Evolutionary conservation across 768 basidiomycete genomes (phyloP).

Genomic region (Sarcomyxa edulis): DNA sequence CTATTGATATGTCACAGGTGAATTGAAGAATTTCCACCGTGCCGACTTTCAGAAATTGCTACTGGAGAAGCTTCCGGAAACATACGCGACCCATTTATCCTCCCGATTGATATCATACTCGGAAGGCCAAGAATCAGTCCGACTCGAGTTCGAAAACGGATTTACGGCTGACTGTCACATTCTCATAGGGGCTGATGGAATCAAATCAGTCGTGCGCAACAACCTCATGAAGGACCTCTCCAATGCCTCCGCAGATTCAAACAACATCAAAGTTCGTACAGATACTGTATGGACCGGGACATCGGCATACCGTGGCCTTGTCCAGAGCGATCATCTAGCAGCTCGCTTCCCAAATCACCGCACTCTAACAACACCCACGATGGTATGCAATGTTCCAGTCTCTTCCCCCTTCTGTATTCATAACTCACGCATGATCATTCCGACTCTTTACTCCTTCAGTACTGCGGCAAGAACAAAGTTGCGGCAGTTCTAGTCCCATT

Average conservation of each 20-base stretch:
- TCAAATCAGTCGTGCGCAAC: conserved; percentile 28
- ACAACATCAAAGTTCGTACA: conserved; percentile 13
- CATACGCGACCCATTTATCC: conserved; percentile 26
- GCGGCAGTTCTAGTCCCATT: conserved; percentile 7
- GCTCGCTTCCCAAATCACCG: conserved; percentile 18
- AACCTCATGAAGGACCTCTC: conserved; percentile 18
- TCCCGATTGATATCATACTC: conserved; percentile 27
- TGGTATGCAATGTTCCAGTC: not conserved
- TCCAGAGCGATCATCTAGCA: conserved; percentile 21
- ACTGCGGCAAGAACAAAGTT: conserved; percentile 4
- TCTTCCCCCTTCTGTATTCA: too few species aligned
- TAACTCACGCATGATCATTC: not conserved
- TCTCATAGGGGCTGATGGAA: conserved; percentile 38
- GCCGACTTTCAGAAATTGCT: conserved; percentile 29
- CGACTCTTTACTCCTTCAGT: conserved; percentile 8
- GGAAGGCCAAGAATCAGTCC: conserved; percentile 17
- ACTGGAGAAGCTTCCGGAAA: conserved; percentile 18
- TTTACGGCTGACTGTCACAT: conserved; percentile 29
- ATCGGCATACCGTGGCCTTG: conserved; percentile 30
- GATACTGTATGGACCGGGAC: conserved; percentile 34
- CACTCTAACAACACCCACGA: conserved; percentile 7
- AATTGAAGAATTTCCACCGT: conserved; percentile 25
- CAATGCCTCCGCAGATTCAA: not conserved
- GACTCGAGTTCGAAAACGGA: conserved; percentile 32
- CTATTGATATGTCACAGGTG: conserved; percentile 15